A percentile compares a stretch with the other conserved stretches of the same genome.
Evolutionary conservation across 139 green algal genomes (phyloP).

Genomic region (Chlorella sp.): DNA sequence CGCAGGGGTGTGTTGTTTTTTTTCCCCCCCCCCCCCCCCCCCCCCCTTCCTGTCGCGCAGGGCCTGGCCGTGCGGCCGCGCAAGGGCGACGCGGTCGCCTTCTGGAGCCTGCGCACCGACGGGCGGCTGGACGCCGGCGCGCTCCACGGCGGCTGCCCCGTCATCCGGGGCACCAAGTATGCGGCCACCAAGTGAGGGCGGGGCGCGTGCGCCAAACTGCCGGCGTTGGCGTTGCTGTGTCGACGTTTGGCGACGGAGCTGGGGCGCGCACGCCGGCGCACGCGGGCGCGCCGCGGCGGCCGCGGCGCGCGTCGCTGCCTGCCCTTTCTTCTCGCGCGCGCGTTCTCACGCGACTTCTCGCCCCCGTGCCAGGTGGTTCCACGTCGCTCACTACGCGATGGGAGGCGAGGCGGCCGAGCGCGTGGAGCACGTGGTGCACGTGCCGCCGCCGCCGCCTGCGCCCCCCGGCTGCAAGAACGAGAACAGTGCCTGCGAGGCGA

Average conservation of each 20-base stretch:
- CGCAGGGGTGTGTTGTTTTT: no score
- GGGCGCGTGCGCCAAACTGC: not conserved
- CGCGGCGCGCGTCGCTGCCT: no score
- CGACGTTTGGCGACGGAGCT: not conserved
- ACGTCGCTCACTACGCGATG: conserved; percentile 44
- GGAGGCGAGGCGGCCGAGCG: conserved; percentile 17
- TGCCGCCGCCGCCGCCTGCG: conserved; percentile 32
- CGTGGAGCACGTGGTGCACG: conserved; percentile 38
- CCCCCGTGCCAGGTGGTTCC: not conserved
- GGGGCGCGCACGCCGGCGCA: no score
- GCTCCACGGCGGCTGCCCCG: conserved; percentile 72
- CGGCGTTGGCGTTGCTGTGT: not conserved
- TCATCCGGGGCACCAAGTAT: conserved; percentile 50
- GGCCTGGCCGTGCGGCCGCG: conserved; percentile 45
- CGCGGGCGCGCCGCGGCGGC: no score
- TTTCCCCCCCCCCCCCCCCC: no score
- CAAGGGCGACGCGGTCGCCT: conserved; percentile 52
- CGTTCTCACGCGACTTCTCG: not conserved
- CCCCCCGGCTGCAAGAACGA: conserved; percentile 36
- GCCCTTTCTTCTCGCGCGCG: no score
- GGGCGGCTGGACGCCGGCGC: conserved; percentile 54
- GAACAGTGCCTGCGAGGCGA: not conserved
- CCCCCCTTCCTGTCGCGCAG: no score
- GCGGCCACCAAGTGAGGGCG: conserved; percentile 53
- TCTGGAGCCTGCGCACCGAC: conserved; percentile 63